A percentile compares a stretch with the other conserved stretches of the same genome.
Conservation (phyloP, 805 yeast genomes). For the Candida ovalis region DNA sequence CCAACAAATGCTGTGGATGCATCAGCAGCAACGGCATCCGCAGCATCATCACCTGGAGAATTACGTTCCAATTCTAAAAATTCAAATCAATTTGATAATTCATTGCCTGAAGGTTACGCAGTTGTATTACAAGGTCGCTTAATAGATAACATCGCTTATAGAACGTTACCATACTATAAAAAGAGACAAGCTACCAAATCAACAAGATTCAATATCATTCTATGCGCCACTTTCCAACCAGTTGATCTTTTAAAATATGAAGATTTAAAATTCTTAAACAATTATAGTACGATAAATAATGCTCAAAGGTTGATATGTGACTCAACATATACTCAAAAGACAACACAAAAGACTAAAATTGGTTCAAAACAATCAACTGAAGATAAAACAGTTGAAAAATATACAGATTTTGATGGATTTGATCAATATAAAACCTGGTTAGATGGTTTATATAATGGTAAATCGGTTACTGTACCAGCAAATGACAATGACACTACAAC, state of each 20-base stretch:
- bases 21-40: too few relatives aligned
- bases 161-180: slow-evolving; percentile 4
- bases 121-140: slow-evolving; percentile 38
- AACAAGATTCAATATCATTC: slow-evolving; percentile 13
- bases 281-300: slow-evolving; percentile 8
- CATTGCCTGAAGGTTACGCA: slow-evolving; percentile 34
- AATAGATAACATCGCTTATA: slow-evolving; percentile 40
- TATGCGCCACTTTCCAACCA: slow-evolving; percentile 28
- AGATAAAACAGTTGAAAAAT: slow-evolving; percentile 4
- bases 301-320: slow-evolving; percentile 18
- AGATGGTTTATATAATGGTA: slow-evolving; percentile 15
- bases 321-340: not conserved
- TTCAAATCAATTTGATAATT: slow-evolving; percentile 8
- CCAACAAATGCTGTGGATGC: not conserved
- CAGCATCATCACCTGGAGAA: not conserved
- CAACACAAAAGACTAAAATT: not conserved
- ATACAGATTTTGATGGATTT: slow-evolving; percentile 18
- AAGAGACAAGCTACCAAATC: slow-evolving; percentile 1
- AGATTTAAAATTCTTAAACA: slow-evolving; percentile 18
- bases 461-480: not conserved
- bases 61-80: not conserved
- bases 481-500: not conserved
- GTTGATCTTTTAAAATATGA: slow-evolving; percentile 23
- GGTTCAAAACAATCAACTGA: not conserved
- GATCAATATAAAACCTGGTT: slow-evolving; percentile 24